Evolutionary conservation across 768 basidiomycete species (phyloP).

Genomic region (Tricholoma saponaceum): DNA sequence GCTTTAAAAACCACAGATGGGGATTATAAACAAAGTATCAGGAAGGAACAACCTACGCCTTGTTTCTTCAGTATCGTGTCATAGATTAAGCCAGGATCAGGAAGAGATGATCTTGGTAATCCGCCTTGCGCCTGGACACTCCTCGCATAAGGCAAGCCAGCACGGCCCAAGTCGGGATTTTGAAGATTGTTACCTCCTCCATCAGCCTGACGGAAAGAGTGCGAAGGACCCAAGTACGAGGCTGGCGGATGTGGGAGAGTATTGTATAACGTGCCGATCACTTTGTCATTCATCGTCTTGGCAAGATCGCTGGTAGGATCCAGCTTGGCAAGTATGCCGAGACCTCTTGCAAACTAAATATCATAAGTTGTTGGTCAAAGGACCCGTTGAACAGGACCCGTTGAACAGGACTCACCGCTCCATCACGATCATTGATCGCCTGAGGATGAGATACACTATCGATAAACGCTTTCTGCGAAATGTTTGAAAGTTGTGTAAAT

Average conservation of each 20-base stretch:
- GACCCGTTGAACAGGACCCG: neutral
- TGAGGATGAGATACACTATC: slow-evolving; percentile 26
- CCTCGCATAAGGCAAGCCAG: slow-evolving; percentile 49
- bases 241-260: slow-evolving; percentile 52
- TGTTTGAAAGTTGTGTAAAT: neutral
- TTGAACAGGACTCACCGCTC: slow-evolving; percentile 16
- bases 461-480: slow-evolving; percentile 24
- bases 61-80: slow-evolving; percentile 50
- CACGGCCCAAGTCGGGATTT: slow-evolving; percentile 43
- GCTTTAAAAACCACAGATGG: slow-evolving; percentile 2
- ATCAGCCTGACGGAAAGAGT: slow-evolving; percentile 42
- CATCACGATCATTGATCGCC: slow-evolving; percentile 41
- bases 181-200: slow-evolving; percentile 46
- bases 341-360: slow-evolving; percentile 23
- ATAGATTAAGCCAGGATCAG: slow-evolving; percentile 58
- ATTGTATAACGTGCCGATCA: slow-evolving; percentile 46
- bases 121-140: slow-evolving; percentile 43
- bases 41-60: slow-evolving; percentile 26
- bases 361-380: neutral
- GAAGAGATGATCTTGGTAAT: slow-evolving; percentile 38
- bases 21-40: slow-evolving; percentile 8
- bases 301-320: slow-evolving; percentile 15
- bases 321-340: slow-evolving; percentile 24
- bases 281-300: slow-evolving; percentile 19
- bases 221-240: slow-evolving; percentile 28